These are phyloP conservation scores for Pythium vanterpoolii DNA, from an alignment of 352 stramenopile genomes.

Conservation along the genomic window DNA sequence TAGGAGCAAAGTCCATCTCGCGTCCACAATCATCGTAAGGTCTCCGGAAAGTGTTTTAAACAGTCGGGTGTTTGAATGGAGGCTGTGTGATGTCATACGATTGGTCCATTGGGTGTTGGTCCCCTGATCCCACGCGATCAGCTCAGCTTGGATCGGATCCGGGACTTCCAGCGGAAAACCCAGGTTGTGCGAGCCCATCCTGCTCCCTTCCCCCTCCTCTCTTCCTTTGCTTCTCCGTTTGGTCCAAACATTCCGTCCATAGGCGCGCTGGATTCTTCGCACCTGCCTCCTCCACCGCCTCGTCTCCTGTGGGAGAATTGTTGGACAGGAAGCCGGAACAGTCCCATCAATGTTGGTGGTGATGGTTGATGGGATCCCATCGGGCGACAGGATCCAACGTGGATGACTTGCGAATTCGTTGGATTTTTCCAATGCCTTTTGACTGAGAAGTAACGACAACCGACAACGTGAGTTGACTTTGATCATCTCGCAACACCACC, in stretches of 20 bases:
- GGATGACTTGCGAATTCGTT: background rate
- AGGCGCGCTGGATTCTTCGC: constrained; percentile 11
- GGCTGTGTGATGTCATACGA: constrained; percentile 17
- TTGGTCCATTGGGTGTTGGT: constrained; percentile 7
- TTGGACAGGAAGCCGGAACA: constrained; percentile 4
- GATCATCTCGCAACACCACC: no score
- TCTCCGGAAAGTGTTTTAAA: constrained; percentile 14
- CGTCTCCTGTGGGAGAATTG: constrained; percentile 11
- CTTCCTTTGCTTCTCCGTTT: background rate
- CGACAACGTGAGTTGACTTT: no score
- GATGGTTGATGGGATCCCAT: background rate
- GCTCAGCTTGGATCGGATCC: background rate
- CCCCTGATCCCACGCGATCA: constrained; percentile 11
- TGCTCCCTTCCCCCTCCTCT: background rate
- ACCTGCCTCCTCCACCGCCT: constrained; percentile 1
- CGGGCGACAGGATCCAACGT: background rate
- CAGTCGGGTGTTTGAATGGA: constrained; percentile 12
- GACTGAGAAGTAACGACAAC: no score
- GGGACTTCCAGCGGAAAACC: background rate
- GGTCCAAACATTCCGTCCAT: background rate
- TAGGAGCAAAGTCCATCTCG: no score
- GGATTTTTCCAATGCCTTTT: background rate
- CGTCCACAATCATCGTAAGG: no score
- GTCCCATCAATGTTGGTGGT: background rate
- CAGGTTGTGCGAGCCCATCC: background rate